Evolutionary conservation across 306 rosid species (phyloP).

Genomic region (Betula pendula): DNA sequence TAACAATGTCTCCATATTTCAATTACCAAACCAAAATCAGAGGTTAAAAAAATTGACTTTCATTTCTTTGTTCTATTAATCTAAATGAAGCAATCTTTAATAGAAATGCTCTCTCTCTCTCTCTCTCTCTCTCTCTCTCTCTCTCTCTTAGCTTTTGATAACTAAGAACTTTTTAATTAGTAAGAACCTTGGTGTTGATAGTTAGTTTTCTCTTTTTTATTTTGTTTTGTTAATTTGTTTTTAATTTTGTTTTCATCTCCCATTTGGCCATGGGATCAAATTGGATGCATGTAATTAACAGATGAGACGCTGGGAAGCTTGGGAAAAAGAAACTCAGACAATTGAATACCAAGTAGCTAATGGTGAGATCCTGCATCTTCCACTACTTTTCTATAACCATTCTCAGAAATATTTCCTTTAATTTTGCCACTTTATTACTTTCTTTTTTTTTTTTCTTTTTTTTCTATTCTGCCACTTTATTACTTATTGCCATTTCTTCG

Average conservation of each 20-base stretch:
- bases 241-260: not conserved
- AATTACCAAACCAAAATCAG: too few relatives aligned
- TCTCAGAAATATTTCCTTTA: not conserved
- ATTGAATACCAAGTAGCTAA: constrained; percentile 58
- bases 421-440: too few relatives aligned
- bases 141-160: not conserved
- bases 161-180: not conserved
- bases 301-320: constrained; percentile 65
- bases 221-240: not conserved
- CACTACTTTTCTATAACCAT: too few relatives aligned
- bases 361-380: too few relatives aligned
- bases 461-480: too few relatives aligned
- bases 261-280: not conserved
- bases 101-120: too few relatives aligned
- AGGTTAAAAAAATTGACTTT: not conserved
- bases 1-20: too few relatives aligned
- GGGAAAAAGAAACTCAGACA: constrained; percentile 61
- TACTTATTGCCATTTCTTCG: too few relatives aligned
- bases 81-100: too few relatives aligned
- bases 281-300: constrained; percentile 12
- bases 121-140: too few relatives aligned
- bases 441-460: too few relatives aligned
- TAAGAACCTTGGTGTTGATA: not conserved
- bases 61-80: too few relatives aligned
- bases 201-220: not conserved